Conservation (phyloP, 345 rosid species). For the Moringa oleifera region DNA sequence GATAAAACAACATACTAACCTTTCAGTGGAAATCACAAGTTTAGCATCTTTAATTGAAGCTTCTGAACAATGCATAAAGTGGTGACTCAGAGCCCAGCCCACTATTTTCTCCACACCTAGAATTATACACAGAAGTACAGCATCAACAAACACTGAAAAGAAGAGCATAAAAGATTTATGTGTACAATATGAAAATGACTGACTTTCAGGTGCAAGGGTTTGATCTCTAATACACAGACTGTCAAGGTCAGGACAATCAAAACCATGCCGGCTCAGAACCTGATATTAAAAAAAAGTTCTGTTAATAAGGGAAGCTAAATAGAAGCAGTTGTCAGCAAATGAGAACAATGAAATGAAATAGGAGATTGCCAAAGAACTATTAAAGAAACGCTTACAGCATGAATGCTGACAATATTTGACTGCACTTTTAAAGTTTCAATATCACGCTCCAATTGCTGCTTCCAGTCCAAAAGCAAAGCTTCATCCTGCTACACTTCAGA, state of each 20-base stretch:
- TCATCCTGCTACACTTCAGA: constrained; percentile 58
- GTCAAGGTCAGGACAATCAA: constrained; percentile 81
- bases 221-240: constrained; percentile 74
- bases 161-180: neutral
- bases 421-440: constrained; percentile 78
- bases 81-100: constrained; percentile 89
- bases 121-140: constrained; percentile 1
- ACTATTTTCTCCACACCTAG: constrained; percentile 90
- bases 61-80: constrained; percentile 71
- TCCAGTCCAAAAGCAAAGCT: constrained; percentile 87
- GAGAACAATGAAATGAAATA: neutral
- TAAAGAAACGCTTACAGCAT: constrained; percentile 48
- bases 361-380: constrained; percentile 1
- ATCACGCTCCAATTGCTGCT: constrained; percentile 91
- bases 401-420: constrained; percentile 63
- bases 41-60: constrained; percentile 52
- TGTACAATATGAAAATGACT: constrained; percentile 16
- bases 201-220: constrained; percentile 75
- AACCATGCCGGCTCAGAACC: constrained; percentile 66
- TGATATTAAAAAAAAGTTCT: constrained; percentile 24
- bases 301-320: constrained; percentile 1
- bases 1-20: constrained; percentile 29
- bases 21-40: constrained; percentile 65
- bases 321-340: neutral
- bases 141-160: constrained; percentile 1